Conservation (phyloP, 2,329 filamentous ascomycete genomes). For the Diplodia sapinea region DNA sequence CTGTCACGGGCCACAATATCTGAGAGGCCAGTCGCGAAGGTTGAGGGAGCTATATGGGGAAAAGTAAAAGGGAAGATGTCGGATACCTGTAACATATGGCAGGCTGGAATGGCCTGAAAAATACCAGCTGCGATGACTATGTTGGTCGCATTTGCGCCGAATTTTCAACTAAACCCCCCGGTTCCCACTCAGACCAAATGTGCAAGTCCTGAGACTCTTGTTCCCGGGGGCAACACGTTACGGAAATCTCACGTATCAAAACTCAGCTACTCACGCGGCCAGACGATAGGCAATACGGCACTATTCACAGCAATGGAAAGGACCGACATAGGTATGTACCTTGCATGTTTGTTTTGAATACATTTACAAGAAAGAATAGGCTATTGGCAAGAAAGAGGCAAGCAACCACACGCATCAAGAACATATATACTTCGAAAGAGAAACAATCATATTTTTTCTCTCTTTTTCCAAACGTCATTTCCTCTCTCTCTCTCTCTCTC, state of each 20-base stretch:
- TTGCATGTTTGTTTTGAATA: constrained; percentile 25
- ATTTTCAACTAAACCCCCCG: background rate
- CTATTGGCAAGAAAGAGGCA: background rate
- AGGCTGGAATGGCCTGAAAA: background rate
- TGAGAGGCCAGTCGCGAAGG: background rate
- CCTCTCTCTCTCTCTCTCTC: too few relatives aligned
- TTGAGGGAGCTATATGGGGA: background rate
- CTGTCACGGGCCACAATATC: constrained; percentile 15
- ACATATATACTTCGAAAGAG: constrained; percentile 3
- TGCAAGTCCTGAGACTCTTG: too few relatives aligned
- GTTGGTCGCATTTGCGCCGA: background rate
- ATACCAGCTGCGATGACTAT: constrained; percentile 3
- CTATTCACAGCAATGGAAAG: background rate
- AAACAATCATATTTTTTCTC: background rate
- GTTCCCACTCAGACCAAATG: background rate
- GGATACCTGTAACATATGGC: constrained; percentile 20
- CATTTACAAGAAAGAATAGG: constrained; percentile 27
- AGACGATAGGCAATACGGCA: background rate
- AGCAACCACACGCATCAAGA: constrained; percentile 15
- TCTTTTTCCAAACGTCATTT: background rate
- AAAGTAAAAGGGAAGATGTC: background rate
- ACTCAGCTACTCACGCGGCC: background rate
- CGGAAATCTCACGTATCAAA: background rate
- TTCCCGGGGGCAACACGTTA: background rate
- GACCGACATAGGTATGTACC: background rate